Conservation (phyloP, 345 rosid species). For the Limnanthes douglasii region DNA sequence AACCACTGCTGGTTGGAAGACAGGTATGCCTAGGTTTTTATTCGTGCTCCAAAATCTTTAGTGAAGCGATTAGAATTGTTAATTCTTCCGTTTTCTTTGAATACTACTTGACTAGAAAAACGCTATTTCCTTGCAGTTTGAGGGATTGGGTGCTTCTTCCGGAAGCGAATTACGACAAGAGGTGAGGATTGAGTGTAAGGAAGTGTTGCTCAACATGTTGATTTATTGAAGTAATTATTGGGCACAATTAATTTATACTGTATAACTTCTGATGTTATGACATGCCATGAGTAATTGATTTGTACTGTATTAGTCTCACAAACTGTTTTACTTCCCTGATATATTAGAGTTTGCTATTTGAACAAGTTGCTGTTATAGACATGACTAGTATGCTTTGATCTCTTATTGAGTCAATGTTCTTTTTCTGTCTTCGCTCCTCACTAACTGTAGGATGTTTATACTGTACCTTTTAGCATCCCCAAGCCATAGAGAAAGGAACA, state of each 20-base stretch:
- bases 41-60: constrained; percentile 1
- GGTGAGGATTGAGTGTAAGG: constrained; percentile 43
- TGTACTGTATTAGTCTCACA: background rate
- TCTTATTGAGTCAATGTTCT: background rate
- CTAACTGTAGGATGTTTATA: background rate
- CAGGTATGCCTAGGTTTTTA: constrained; percentile 33
- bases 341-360: background rate
- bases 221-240: background rate
- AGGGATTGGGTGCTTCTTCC: constrained; percentile 81
- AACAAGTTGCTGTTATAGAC: background rate
- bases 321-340: background rate
- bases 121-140: constrained; percentile 33
- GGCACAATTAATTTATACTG: too few relatives aligned
- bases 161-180: constrained; percentile 56
- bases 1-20: constrained; percentile 92
- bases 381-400: background rate
- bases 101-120: background rate
- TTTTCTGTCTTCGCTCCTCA: too few relatives aligned
- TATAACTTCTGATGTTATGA: too few relatives aligned
- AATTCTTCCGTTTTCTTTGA: background rate
- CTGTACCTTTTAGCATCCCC: background rate
- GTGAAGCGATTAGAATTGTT: background rate
- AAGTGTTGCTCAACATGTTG: background rate
- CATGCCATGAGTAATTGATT: background rate
- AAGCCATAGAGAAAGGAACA: background rate